A percentile compares a stretch with the other conserved stretches of the same genome.
phyloP scores from a whole-genome alignment of 306 rosid species.

The Prosopis cineraria region DNA sequence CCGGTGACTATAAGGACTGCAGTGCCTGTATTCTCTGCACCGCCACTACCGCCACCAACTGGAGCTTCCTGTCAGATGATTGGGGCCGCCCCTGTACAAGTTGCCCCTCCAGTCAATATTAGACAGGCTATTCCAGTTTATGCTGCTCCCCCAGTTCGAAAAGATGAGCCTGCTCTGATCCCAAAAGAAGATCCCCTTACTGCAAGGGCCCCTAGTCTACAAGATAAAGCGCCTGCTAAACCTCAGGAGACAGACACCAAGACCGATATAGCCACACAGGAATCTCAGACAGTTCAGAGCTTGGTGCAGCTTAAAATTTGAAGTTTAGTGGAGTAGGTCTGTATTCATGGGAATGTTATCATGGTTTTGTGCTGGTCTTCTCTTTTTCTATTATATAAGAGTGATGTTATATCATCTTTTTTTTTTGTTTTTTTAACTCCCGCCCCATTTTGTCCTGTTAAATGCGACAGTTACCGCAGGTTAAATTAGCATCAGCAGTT shows the following conservation, averaged over 20 bases:
- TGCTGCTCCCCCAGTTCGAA: slow-evolving; percentile 72
- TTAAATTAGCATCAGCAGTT: slow-evolving; percentile 60
- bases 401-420: slow-evolving; percentile 50
- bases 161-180: slow-evolving; percentile 47
- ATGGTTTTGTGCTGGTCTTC: slow-evolving; percentile 60
- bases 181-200: slow-evolving; percentile 42
- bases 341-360: slow-evolving; percentile 47
- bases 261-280: slow-evolving; percentile 41
- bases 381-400: slow-evolving; percentile 42
- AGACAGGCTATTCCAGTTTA: slow-evolving; percentile 78
- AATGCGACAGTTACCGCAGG: slow-evolving; percentile 64
- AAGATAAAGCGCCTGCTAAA: slow-evolving; percentile 44
- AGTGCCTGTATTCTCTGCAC: slow-evolving; percentile 89
- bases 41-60: slow-evolving; percentile 71
- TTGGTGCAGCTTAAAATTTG: slow-evolving; percentile 75
- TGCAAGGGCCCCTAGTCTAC: slow-evolving; percentile 25
- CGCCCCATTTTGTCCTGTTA: slow-evolving; percentile 47
- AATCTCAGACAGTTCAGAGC: slow-evolving; percentile 52
- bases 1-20: slow-evolving; percentile 86
- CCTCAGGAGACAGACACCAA: slow-evolving; percentile 41
- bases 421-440: slow-evolving; percentile 31
- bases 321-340: slow-evolving; percentile 39
- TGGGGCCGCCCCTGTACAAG: slow-evolving; percentile 53
- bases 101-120: slow-evolving; percentile 77
- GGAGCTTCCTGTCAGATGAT: slow-evolving; percentile 50